Evolutionary conservation across 176 grass and related monocot species (phyloP).

Genomic region (Puya raimondii): DNA sequence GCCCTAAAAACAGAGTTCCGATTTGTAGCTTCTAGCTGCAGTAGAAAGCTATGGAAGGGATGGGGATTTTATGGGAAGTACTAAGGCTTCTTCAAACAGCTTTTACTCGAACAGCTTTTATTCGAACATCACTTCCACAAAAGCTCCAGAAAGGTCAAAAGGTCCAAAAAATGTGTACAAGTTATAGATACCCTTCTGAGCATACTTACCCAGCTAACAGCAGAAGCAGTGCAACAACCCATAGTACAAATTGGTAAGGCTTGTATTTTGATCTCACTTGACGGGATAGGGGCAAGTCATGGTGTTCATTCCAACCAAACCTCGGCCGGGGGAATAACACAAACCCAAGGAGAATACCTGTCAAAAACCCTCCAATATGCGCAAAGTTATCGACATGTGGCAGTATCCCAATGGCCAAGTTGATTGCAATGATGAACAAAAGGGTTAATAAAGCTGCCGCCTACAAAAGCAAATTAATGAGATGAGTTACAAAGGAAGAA

Average conservation of each 20-base stretch:
- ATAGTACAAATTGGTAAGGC: neutral
- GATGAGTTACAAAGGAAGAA: neutral
- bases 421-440: neutral
- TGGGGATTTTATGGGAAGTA: no score
- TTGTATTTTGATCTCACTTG: neutral
- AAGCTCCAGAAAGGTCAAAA: no score
- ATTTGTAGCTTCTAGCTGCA: no score
- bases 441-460: neutral
- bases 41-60: no score
- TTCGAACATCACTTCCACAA: no score
- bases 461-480: neutral
- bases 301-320: neutral
- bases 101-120: no score
- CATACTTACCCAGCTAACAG: neutral
- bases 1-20: no score
- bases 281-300: neutral
- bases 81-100: no score
- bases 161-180: no score
- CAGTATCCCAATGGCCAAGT: neutral
- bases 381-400: slow-evolving; percentile 5
- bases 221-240: neutral
- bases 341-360: neutral
- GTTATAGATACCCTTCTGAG: no score
- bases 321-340: neutral
- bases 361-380: neutral